phyloP scores from a whole-genome alignment of 2,329 filamentous ascomycete species.

The Boeremia exigua region DNA sequence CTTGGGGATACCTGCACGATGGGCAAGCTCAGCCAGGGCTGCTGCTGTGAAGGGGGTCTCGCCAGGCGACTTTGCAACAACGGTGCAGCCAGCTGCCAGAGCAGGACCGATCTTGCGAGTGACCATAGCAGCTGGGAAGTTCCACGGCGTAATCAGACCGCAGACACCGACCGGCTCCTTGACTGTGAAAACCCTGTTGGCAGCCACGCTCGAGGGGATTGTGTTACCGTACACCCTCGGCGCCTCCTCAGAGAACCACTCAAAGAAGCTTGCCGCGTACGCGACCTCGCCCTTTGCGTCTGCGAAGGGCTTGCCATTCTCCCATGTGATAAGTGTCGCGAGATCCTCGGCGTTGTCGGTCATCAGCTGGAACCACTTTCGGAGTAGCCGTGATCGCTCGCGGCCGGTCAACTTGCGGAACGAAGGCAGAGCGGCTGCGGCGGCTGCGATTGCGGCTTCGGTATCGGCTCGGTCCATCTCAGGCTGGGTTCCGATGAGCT shows the following conservation, averaged over 20 bases:
- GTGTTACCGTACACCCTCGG: slow-evolving; percentile 65
- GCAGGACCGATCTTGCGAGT: slow-evolving; percentile 65
- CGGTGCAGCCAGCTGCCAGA: slow-evolving; percentile 92
- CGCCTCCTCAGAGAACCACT: slow-evolving; percentile 51
- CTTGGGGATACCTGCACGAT: slow-evolving; percentile 85
- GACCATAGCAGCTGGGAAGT: slow-evolving; percentile 68
- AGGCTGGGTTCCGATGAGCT: slow-evolving; percentile 80
- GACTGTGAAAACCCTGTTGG: slow-evolving; percentile 77
- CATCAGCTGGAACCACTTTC: slow-evolving; percentile 83
- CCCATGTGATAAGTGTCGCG: slow-evolving; percentile 83
- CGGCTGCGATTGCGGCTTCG: slow-evolving; percentile 81
- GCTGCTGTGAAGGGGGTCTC: slow-evolving; percentile 93
- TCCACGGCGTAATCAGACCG: slow-evolving; percentile 87
- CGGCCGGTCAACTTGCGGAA: slow-evolving; percentile 77
- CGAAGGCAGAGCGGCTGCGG: slow-evolving; percentile 72
- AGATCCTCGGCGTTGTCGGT: slow-evolving; percentile 80
- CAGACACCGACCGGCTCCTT: slow-evolving; percentile 87
- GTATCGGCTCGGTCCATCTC: slow-evolving; percentile 84
- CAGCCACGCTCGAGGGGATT: slow-evolving; percentile 71
- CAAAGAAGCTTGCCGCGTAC: slow-evolving; percentile 50
- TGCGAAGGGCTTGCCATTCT: slow-evolving; percentile 84
- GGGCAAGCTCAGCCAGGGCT: slow-evolving; percentile 83
- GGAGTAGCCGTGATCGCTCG: slow-evolving; percentile 74
- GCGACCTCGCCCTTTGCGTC: slow-evolving; percentile 51
- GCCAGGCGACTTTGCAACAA: slow-evolving; percentile 87